Base-by-base conservation (phyloP, 768 basidiomycete species). In the Saitozyma sp. region DNA sequence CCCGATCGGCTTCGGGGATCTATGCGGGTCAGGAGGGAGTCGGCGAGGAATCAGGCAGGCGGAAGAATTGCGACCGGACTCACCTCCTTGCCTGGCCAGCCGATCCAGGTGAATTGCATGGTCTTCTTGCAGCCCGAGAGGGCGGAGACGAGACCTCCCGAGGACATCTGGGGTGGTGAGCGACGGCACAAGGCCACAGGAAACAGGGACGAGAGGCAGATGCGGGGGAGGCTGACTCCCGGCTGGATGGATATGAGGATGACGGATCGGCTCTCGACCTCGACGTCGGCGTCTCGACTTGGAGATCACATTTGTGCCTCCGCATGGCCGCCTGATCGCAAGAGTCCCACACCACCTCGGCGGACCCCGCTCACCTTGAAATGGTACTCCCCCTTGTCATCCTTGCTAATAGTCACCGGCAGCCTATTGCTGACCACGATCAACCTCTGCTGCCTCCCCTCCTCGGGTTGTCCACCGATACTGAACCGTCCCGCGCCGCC, bases 51-150 rank as follows among this genome's bases (percentile, higher is more conserved):
- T 6, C n/a, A 29, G 29, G 29, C 29, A 29, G 29, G 29, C 29
- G 38, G 11, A 48, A 46, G 42, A 8, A 46, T 54, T 56, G 49
- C 20, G 51, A 55, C 29, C 29, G 29, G 6, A 68, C 78, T 70
- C 46, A 77, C 77, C 56, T 78, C 71, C 60, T 76, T 74, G n/a
- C 75, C 91, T 0, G 91, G 89, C 91, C 91, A 96, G 61, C 91
- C 90, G 71, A 96, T 94, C 92, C 95, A 97, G 20, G 92, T 96
- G 82, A 99, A 98, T 79, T 86, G 88, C 85, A 98, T 88, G 42
- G 89, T 92, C 82, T 96, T 97, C 83, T 99, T 99, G 85, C 93
- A 95, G 52, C 96, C 95, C 20, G 90, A 89, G 68, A 99, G 87
- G 63, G 96, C 96, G 57, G 91, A 93, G 66, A 98, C 96, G 64